A percentile compares a stretch with the other conserved stretches of the same genome.
Evolutionary conservation across 2,329 filamentous ascomycete species (phyloP).

Genomic region (Arthrobotrys entomopaga): DNA sequence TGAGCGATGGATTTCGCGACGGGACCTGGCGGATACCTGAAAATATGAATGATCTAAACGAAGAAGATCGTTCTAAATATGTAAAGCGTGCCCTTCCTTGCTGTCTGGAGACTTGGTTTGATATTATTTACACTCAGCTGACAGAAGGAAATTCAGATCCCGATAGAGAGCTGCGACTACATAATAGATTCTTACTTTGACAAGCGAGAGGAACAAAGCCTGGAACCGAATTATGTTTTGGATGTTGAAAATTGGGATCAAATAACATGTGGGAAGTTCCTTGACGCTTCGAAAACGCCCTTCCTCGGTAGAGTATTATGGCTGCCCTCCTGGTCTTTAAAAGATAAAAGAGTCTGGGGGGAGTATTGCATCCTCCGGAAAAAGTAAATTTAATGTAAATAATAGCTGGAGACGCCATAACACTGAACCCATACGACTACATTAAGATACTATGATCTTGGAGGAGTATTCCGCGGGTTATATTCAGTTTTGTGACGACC

Average conservation of each 20-base stretch:
- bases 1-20: conserved; percentile 60
- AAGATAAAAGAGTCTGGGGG: conserved; percentile 80
- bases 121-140: conserved; percentile 9
- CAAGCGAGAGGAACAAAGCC: conserved; percentile 68
- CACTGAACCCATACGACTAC: neutral
- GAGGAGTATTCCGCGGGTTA: neutral
- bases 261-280: conserved; percentile 78
- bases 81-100: conserved; percentile 63
- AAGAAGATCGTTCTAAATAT: conserved; percentile 88
- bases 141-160: conserved; percentile 65
- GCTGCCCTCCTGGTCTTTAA: conserved; percentile 76
- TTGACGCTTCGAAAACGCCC: conserved; percentile 80
- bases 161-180: conserved; percentile 80
- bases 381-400: conserved; percentile 6
- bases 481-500: conserved; percentile 12
- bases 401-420: neutral
- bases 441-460: neutral
- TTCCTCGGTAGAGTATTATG: conserved; percentile 80
- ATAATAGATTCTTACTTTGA: conserved; percentile 88
- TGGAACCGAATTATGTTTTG: conserved; percentile 82
- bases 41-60: conserved; percentile 92
- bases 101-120: neutral
- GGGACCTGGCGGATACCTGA: conserved; percentile 84
- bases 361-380: conserved; percentile 75
- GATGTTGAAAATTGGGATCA: conserved; percentile 81